Base-by-base conservation (phyloP, 768 basidiomycete genomes). In the Cystobasidium ongulense region DNA sequence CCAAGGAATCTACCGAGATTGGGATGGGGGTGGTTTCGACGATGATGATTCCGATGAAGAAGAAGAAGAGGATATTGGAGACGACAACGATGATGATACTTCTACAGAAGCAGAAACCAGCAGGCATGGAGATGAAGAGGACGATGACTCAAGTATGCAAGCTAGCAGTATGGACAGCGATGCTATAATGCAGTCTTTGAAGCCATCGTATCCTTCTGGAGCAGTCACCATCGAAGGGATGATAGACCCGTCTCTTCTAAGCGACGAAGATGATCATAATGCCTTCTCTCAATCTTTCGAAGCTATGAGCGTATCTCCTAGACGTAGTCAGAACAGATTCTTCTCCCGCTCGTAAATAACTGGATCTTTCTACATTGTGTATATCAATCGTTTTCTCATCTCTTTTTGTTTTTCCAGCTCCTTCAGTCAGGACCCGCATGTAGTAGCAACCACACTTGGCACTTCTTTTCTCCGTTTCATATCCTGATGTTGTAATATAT, bases 1-100 rank as follows among this genome's bases (percentile, higher is more conserved):
- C 68, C 87, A 91, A 66, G 84, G 84, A 10, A 86, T 96, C 31
- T 99, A 97, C 78, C 84, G 93, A 54, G 91, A 94, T 74, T 99
- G 95, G 95, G 88, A 88, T 7, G 88, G 87, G 0, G 89, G 88
- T 0, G 88, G 88, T 0, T 88, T 89, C 0, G 88, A 89, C 0
- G 86, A 86, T 0, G 85, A 83, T 0, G 84, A 65, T 5, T 38
- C 33, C 36, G 53, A 68, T 15, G 53, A 72, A 21, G 73, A 72
- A 13, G 74, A 63, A 25, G 74, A 74, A 8, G 78, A 77, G 21
- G 77, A 76, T 11, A 77, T 75, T 36, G 78, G 75, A n/a, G 75
- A 75, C 21, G 75, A 23, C 3, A 33, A 59, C 21, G 35, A 39
- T 31, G 25, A 41, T 29, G 41, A 39, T 29, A 50, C 65, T 18